Evolutionary conservation across 805 yeast species (phyloP).

Genomic region (Kodamaea leandrae): DNA sequence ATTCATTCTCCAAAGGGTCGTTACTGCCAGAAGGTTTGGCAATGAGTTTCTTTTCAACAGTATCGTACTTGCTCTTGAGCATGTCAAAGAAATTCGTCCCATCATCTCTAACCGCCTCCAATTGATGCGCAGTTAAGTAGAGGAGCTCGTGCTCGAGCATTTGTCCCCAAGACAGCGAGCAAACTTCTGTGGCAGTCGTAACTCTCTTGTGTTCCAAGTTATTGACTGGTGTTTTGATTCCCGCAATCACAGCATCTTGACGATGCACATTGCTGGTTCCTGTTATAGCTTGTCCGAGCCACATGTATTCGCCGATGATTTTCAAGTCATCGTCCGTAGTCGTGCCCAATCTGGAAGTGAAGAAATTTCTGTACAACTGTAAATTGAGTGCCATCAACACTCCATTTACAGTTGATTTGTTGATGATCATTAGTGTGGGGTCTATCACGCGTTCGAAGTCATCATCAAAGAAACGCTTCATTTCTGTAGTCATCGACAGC

Average conservation of each 20-base stretch:
- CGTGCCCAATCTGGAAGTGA: conserved; percentile 20
- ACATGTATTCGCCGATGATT: conserved; percentile 25
- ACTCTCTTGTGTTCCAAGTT: conserved; percentile 19
- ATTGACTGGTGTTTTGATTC: conserved; percentile 28
- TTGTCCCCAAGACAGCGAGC: conserved; percentile 41
- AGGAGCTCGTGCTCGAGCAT: conserved; percentile 25
- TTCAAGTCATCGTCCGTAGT: conserved; percentile 7
- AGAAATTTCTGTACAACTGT: conserved; percentile 20
- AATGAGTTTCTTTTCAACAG: conserved; percentile 6
- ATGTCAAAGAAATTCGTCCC: conserved; percentile 14
- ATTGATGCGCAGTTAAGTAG: conserved; percentile 35
- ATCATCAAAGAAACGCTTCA: conserved; percentile 21
- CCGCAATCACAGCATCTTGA: conserved; percentile 27
- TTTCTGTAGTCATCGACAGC: conserved; percentile 9
- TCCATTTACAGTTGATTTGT: conserved; percentile 28
- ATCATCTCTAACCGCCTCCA: conserved; percentile 27
- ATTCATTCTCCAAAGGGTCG: conserved; percentile 3
- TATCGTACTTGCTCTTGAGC: conserved; percentile 17
- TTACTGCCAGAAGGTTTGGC: neutral
- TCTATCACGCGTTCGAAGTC: conserved; percentile 26
- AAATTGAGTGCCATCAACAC: conserved; percentile 25
- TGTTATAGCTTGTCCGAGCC: conserved; percentile 36
- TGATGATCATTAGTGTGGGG: conserved; percentile 26
- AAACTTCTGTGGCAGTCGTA: conserved; percentile 28
- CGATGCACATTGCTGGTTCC: conserved; percentile 23